These are phyloP conservation scores for Asterophora parasitica DNA, from an alignment of 768 basidiomycete genomes.

Conservation along the genomic window DNA sequence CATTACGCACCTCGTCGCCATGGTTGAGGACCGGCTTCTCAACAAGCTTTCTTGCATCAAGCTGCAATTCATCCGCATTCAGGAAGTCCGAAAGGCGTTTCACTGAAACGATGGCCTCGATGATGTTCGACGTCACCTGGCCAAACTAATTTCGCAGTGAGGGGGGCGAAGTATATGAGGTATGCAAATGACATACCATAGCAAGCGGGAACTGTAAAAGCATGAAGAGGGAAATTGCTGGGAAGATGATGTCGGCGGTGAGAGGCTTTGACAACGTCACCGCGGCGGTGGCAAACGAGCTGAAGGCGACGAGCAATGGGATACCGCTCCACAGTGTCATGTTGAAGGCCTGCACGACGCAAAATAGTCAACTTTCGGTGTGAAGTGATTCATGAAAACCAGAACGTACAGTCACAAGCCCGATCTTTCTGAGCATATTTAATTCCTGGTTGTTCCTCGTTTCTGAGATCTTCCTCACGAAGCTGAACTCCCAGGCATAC, in stretches of 20 bases:
- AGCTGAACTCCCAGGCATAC: slow-evolving; percentile 94
- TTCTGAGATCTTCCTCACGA: slow-evolving; percentile 70
- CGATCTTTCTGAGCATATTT: slow-evolving; percentile 78
- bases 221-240: slow-evolving; percentile 89
- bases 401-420: slow-evolving; percentile 55
- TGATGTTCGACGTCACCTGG: slow-evolving; percentile 72
- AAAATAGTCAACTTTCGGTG: background rate
- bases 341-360: slow-evolving; percentile 50
- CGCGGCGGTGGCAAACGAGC: slow-evolving; percentile 75
- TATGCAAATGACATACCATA: slow-evolving; percentile 46
- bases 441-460: slow-evolving; percentile 83
- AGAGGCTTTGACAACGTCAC: slow-evolving; percentile 58
- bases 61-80: slow-evolving; percentile 72
- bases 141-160: slow-evolving; percentile 41
- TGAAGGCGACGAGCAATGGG: slow-evolving; percentile 73
- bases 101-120: slow-evolving; percentile 84
- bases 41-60: slow-evolving; percentile 62
- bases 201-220: slow-evolving; percentile 81
- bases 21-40: slow-evolving; percentile 33
- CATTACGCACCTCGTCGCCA: slow-evolving; percentile 54
- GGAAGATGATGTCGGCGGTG: slow-evolving; percentile 91
- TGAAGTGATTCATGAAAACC: background rate
- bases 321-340: slow-evolving; percentile 64
- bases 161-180: background rate
- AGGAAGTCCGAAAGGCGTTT: slow-evolving; percentile 76